Evolutionary conservation across 2,329 filamentous ascomycete species (phyloP), one percentile per base, ranked within the genome.

Genomic region (Myriosclerotinia curreyana): DNA sequence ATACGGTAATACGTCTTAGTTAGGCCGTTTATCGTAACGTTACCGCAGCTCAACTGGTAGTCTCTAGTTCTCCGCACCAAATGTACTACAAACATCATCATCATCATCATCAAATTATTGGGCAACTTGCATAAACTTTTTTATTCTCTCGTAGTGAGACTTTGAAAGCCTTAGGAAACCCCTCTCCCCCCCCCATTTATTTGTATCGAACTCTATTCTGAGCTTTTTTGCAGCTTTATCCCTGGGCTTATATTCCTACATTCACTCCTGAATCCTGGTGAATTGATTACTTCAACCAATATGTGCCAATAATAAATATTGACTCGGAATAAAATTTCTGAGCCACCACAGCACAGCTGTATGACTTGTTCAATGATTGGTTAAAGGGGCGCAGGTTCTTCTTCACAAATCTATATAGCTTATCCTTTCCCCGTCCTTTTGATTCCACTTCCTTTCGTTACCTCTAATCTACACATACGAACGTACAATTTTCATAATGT

Each of bases 401-500:
- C 5, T n/a, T 31, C 38, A 40, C n/a, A 22, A 17, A 78, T 79
- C 5, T 69, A 71, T 50, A 69, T 69, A 64, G 78, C 76, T 67
- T 73, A 12, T n/a, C 36, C 34, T 58, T 20, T 48, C 46, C 53
- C 53, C 38, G 31, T 58, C 34, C 34, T 28, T 44, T 31, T 56
- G 0, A 6, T 44, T 44, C 56, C 20, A 8, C 36, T 48, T n/a
- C 38, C 31, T 55, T 48, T 58, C 42, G 52, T 42, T 28, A 60
- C 40, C 25, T 6, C 28, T 31, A 31, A n/a, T 52, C 28, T 40
- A 31, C 22, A 28, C 15, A 40, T 40, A 25, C 44, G 25, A 58
- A n/a, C 15, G 5, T 49, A 40, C 12, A 65, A 28, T 44, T 48
- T 12, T 51, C 60, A 69, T 54, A 11, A 72, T 72, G 69, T 66